Evolutionary conservation across 768 basidiomycete species (phyloP), one percentile per base, ranked within the genome.

Genomic region (Termitomyces titanicus): DNA sequence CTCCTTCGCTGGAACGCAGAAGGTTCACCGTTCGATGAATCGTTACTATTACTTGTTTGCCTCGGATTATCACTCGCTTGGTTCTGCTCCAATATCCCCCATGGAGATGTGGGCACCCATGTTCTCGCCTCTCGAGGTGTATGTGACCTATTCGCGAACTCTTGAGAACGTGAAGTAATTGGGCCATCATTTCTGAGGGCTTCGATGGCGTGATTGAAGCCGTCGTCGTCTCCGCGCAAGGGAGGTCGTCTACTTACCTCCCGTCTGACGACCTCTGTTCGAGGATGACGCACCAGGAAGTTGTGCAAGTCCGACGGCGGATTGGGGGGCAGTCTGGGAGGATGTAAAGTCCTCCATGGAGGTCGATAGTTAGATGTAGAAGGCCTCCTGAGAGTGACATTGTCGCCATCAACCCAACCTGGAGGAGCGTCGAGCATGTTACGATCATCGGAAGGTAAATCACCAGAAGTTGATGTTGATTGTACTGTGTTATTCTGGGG

Each of bases 161-260:
- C 72, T 17, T 68, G 63, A 0, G 72, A 68, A 34, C 74, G 72
- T 18, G 58, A 51, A 9, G 54, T 22, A 47, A 61, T 66, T 4
- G 63, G 56, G 1, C 67, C 68, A 44, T 74, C 71, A 5, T 60
- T 63, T 29, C 71, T 66, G 18, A 76, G 60, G 12, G 70, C 64
- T 17, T 72, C 68, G 18, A 74, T 65, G 11, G 68, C 68, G 24
- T 66, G 62, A 42, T 50, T 57, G 29, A 73, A 66, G 17, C 70
- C 68, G 4, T 68, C 67, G 17, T 56, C 61, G 35, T 54, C 59
- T 18, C 61, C 62, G 10, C 61, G 60, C 1, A 55, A 37, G 2
- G 53, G 39, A 6, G 42, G 47, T 29, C 51, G 47, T n/a, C 51
- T 53, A 47, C 53, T 33, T 27, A 47, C 47, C 6, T 68, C 68